phyloP scores from a whole-genome alignment of 2,329 filamentous ascomycete species.

The Blastomyces emzantsi region DNA sequence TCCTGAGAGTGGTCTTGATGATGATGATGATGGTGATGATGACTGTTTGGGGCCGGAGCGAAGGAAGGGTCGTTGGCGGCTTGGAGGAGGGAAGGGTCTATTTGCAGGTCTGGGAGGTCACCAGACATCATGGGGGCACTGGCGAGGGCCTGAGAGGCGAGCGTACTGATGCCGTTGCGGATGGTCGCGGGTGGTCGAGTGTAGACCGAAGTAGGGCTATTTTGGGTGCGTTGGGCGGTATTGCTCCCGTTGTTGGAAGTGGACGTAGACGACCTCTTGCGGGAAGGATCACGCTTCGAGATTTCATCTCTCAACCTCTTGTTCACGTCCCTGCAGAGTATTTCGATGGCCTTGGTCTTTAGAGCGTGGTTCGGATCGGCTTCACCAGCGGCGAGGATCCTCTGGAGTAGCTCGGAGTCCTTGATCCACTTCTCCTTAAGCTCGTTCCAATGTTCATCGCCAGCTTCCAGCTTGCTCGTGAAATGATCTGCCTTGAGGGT shows the following conservation, averaged over 20 bases:
- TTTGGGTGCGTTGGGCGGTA: slow-evolving; percentile 12
- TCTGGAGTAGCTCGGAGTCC: slow-evolving; percentile 47
- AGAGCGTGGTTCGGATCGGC: slow-evolving; percentile 45
- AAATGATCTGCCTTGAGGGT: slow-evolving; percentile 59
- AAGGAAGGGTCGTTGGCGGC: slow-evolving; percentile 45
- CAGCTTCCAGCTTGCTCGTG: slow-evolving; percentile 63
- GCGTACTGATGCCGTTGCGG: slow-evolving; percentile 35
- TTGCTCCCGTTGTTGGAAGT: slow-evolving; percentile 14
- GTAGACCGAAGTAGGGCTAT: not conserved
- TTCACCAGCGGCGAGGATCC: slow-evolving; percentile 44
- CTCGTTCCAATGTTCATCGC: slow-evolving; percentile 60
- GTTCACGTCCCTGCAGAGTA: slow-evolving; percentile 66
- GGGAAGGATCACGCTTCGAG: slow-evolving; percentile 45
- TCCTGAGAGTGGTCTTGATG: not conserved
- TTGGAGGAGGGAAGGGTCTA: slow-evolving; percentile 54
- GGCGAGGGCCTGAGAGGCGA: slow-evolving; percentile 38
- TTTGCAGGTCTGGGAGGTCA: slow-evolving; percentile 49
- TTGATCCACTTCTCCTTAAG: slow-evolving; percentile 61
- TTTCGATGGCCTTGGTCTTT: slow-evolving; percentile 58
- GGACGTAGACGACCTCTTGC: slow-evolving; percentile 29
- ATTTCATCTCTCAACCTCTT: slow-evolving; percentile 65
- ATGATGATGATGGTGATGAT: slow-evolving; percentile 12
- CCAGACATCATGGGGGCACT: slow-evolving; percentile 31
- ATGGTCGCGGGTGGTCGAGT: not conserved
- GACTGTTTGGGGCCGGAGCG: slow-evolving; percentile 13